phyloP scores from a whole-genome alignment of 768 basidiomycete genomes.

The Rickenella mellea region DNA sequence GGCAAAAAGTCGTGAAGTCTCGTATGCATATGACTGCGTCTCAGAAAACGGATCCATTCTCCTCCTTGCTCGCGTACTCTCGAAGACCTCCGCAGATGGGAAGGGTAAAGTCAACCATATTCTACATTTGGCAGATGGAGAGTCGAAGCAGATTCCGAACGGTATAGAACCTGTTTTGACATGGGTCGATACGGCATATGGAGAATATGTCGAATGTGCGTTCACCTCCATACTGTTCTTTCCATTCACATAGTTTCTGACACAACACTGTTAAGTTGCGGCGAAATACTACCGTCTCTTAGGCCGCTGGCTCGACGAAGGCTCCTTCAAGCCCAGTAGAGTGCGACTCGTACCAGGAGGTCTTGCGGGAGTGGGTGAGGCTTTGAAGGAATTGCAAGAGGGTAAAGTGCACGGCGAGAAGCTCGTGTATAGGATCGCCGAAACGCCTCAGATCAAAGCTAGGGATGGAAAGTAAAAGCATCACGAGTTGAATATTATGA shows the following conservation, averaged over 20 bases:
- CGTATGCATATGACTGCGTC: background rate
- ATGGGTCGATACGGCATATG: background rate
- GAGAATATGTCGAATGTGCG: background rate
- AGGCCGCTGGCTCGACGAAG: background rate
- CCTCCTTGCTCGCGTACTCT: background rate
- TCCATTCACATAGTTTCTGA: background rate
- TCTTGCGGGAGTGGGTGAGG: background rate
- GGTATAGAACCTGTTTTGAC: background rate
- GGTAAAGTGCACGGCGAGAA: slow-evolving; percentile 3
- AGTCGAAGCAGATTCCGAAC: background rate
- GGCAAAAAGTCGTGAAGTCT: background rate
- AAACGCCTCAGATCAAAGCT: slow-evolving; percentile 1
- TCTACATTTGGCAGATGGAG: background rate
- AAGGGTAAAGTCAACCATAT: background rate
- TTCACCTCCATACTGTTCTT: background rate
- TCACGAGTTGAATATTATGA: no score
- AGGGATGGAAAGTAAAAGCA: no score
- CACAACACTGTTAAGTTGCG: background rate
- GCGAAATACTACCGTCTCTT: background rate
- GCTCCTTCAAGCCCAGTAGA: background rate
- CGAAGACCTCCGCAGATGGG: background rate
- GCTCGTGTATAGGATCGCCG: slow-evolving; percentile 4
- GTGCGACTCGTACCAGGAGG: background rate
- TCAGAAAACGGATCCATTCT: background rate
- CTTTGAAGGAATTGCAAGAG: background rate